phyloP scores from a whole-genome alignment of 495 filamentous ascomycete species.

The Podospora australis region DNA sequence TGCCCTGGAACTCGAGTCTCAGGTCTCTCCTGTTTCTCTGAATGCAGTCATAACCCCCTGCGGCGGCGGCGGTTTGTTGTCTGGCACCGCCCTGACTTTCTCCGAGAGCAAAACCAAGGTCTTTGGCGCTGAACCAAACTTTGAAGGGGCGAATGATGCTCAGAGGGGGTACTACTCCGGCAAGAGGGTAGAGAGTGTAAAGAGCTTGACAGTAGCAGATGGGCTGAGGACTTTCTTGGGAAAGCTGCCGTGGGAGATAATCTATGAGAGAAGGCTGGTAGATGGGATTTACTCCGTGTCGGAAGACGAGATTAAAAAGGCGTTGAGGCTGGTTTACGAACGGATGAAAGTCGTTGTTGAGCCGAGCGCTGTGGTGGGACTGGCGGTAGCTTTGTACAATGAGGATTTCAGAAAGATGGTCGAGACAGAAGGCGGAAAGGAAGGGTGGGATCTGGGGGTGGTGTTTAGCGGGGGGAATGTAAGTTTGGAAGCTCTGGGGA shows the following conservation, averaged over 20 bases:
- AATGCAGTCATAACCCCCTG: constrained; percentile 81
- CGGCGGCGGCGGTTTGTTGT: constrained; percentile 83
- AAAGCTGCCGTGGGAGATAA: constrained; percentile 68
- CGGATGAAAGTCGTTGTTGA: constrained; percentile 89
- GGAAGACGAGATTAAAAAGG: constrained; percentile 75
- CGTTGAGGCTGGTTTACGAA: constrained; percentile 76
- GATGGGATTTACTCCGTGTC: constrained; percentile 67
- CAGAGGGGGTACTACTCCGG: constrained; percentile 58
- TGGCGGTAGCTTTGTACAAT: constrained; percentile 78
- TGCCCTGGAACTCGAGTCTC: constrained; percentile 65
- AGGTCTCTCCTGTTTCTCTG: constrained; percentile 26
- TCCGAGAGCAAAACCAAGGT: constrained; percentile 59
- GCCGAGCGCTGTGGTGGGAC: constrained; percentile 77
- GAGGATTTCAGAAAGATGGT: constrained; percentile 72
- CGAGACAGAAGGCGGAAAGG: constrained; percentile 60
- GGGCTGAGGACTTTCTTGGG: constrained; percentile 84
- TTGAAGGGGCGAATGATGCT: constrained; percentile 79
- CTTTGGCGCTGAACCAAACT: constrained; percentile 87
- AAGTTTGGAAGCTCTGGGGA: constrained; percentile 66
- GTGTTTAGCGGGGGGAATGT: constrained; percentile 91
- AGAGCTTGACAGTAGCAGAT: constrained; percentile 79
- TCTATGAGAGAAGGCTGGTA: constrained; percentile 66
- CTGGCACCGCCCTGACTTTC: constrained; percentile 72
- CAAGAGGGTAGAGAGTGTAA: constrained; percentile 57
- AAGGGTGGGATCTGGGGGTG: constrained; percentile 81